A percentile compares a stretch with the other conserved stretches of the same genome.
Evolutionary conservation across 2,329 filamentous ascomycete genomes (phyloP).

Genomic region (Fusarium poae): DNA sequence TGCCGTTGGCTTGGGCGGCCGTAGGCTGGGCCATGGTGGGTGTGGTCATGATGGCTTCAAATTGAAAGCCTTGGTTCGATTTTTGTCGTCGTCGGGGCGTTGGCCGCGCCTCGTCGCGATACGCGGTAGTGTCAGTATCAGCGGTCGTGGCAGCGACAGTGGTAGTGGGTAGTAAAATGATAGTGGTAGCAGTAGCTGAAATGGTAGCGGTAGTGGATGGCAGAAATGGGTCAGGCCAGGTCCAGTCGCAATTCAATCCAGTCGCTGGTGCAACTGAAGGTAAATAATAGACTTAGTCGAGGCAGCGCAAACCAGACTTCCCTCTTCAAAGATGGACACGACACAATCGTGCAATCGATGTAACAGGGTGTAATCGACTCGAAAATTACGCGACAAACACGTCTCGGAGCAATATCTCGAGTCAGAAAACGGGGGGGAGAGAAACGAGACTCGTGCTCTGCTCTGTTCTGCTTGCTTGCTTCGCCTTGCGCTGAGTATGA

Average conservation of each 20-base stretch:
- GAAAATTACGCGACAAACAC: constrained; percentile 44
- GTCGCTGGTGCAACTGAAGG: constrained; percentile 58
- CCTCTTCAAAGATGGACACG: constrained; percentile 52
- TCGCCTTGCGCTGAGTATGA: constrained; percentile 37
- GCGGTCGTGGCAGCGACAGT: constrained; percentile 39
- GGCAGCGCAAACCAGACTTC: constrained; percentile 51
- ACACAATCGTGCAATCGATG: constrained; percentile 51
- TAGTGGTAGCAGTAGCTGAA: constrained; percentile 47
- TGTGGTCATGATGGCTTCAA: constrained; percentile 46
- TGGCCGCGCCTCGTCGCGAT: constrained; percentile 58
- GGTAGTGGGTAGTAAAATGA: constrained; percentile 45
- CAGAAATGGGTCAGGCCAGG: constrained; percentile 42
- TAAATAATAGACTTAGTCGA: constrained; percentile 53
- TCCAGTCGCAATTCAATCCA: constrained; percentile 29
- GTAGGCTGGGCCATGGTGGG: constrained; percentile 59
- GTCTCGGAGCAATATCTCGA: constrained; percentile 42
- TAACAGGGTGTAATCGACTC: constrained; percentile 41
- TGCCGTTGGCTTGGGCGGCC: constrained; percentile 58
- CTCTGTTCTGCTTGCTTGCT: constrained; percentile 36
- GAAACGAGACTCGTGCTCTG: constrained; percentile 33
- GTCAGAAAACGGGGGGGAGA: constrained; percentile 48
- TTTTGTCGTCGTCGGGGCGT: constrained; percentile 46
- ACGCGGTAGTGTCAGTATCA: constrained; percentile 52
- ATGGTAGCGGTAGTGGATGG: constrained; percentile 51
- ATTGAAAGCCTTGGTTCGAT: constrained; percentile 21